phyloP scores from a whole-genome alignment of 1,284 basidiomycete genomes.

The Fistulina hepatica region DNA sequence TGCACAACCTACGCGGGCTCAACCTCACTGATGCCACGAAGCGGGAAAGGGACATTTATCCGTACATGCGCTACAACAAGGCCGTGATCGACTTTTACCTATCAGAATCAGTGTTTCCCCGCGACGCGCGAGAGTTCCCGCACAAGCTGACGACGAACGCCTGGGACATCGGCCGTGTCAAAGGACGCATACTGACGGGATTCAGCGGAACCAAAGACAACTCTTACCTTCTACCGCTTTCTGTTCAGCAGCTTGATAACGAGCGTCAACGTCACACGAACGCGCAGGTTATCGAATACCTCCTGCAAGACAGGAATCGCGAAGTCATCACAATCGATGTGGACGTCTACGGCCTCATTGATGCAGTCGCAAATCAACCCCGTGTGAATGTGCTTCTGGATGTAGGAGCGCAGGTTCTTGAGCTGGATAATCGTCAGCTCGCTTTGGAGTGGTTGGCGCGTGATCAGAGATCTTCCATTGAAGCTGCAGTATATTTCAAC shows the following conservation, averaged over 20 bases:
- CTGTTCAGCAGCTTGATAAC: conserved; percentile 34
- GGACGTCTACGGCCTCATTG: conserved; percentile 23
- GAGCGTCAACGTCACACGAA: conserved; percentile 36
- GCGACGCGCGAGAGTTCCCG: conserved; percentile 37
- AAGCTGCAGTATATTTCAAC: conserved; percentile 39
- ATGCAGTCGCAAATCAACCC: conserved; percentile 24
- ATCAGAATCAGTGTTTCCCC: conserved; percentile 36
- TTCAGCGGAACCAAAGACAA: conserved; percentile 52
- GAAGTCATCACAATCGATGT: conserved; percentile 24
- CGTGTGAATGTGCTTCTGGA: conserved; percentile 38
- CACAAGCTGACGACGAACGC: conserved; percentile 36
- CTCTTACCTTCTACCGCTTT: conserved; percentile 34
- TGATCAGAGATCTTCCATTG: conserved; percentile 15
- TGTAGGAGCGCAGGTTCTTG: conserved; percentile 48
- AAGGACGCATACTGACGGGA: conserved; percentile 31
- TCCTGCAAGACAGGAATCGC: conserved; percentile 35
- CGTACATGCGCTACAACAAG: conserved; percentile 28
- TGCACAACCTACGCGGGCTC: conserved; percentile 20
- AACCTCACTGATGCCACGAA: conserved; percentile 33
- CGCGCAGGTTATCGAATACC: conserved; percentile 34
- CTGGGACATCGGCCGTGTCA: conserved; percentile 40
- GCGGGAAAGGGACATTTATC: conserved; percentile 22
- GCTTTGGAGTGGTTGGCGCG: conserved; percentile 31
- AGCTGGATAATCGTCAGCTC: conserved; percentile 33
- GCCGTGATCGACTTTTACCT: conserved; percentile 40